Evolutionary conservation across 345 rosid genomes (phyloP), one percentile per base, ranked within the genome.

Genomic region (Corchorus olitorius): DNA sequence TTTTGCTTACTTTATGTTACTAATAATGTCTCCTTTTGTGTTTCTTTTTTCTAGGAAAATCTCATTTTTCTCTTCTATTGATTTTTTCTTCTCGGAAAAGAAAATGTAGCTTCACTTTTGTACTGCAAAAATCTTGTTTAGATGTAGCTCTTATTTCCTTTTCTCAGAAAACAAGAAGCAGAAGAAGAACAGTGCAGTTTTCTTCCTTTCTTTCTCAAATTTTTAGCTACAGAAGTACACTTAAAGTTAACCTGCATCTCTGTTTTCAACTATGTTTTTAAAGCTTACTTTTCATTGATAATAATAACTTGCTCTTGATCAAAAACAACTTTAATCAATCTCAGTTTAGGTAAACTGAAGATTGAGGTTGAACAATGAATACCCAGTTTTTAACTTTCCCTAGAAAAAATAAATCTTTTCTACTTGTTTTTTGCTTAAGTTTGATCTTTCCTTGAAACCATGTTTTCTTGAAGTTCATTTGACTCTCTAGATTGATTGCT

Each of bases 1-100:
- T 70, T 75, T 37, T 14, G 60, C 19, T 70, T 35, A 15, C 48
- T 56, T 67, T 13, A 65, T 67, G 72, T 68, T 68, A 22, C 19
- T 27, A 33, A 68, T 49, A 11, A 68, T 15, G 72, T 15, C 58
- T 56, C 63, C 45, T 56, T 5, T 48, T 65, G 34, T 43, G 34
- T 1, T 65, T 65, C n/a, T 3, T 65, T 52, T 70, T 49, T 17
- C 39, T 46, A 20, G 72, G 13, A 67, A 22, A 35, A n/a, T 67
- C 22, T 4, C 61, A 70, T 16, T 53, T 4, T 70, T 35, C 46
- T 52, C 48, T 52, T 22, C 34, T 50, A 15, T 22, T 10, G 0
- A 20, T 10, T 70, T 70, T 70, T 70, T 34, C 45, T 70, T 70
- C 33, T 35, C 14, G 74, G 74, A 34, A 70, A 52, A 70, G 74